These are phyloP conservation scores for Ogataea salicorniae DNA, from an alignment of 805 yeast genomes.

Conservation along the genomic window DNA sequence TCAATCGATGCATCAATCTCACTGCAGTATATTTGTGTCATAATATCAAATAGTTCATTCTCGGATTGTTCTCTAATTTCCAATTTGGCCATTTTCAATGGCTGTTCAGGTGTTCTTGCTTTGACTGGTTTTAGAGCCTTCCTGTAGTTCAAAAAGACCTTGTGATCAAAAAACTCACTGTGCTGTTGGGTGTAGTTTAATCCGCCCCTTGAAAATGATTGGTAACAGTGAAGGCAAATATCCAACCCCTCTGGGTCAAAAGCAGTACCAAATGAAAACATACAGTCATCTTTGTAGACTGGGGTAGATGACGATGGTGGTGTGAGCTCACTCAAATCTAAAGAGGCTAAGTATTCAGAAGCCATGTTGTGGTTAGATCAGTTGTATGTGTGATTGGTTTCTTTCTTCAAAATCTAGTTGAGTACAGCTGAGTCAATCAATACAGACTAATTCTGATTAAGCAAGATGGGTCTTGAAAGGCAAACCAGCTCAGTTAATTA, in stretches of 20 bases:
- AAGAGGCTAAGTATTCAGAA: constrained; percentile 11
- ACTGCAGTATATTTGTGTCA: constrained; percentile 37
- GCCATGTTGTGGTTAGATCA: too few relatives aligned
- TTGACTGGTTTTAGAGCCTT: constrained; percentile 44
- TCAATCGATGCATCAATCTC: constrained; percentile 23
- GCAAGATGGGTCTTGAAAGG: too few relatives aligned
- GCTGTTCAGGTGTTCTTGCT: constrained; percentile 27
- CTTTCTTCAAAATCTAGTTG: too few relatives aligned
- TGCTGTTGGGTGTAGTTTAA: constrained; percentile 56
- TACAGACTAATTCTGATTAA: too few relatives aligned
- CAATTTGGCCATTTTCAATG: constrained; percentile 52
- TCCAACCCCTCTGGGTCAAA: constrained; percentile 55
- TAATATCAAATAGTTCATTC: constrained; percentile 52
- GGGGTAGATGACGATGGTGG: constrained; percentile 31
- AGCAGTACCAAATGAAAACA: constrained; percentile 75
- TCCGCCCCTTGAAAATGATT: constrained; percentile 52
- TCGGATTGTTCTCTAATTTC: constrained; percentile 63
- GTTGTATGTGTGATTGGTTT: too few relatives aligned
- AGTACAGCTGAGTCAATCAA: too few relatives aligned
- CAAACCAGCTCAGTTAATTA: too few relatives aligned
- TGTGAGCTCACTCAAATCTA: constrained; percentile 12
- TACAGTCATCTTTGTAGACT: constrained; percentile 85
- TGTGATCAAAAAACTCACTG: constrained; percentile 45
- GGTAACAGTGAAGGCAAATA: constrained; percentile 70
- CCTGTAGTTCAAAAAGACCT: constrained; percentile 51